Percentiles rank a stretch among this genome's conserved stretches.
phyloP scores from a whole-genome alignment of 2,329 filamentous ascomycete genomes.

The Fusarium paranaense region DNA sequence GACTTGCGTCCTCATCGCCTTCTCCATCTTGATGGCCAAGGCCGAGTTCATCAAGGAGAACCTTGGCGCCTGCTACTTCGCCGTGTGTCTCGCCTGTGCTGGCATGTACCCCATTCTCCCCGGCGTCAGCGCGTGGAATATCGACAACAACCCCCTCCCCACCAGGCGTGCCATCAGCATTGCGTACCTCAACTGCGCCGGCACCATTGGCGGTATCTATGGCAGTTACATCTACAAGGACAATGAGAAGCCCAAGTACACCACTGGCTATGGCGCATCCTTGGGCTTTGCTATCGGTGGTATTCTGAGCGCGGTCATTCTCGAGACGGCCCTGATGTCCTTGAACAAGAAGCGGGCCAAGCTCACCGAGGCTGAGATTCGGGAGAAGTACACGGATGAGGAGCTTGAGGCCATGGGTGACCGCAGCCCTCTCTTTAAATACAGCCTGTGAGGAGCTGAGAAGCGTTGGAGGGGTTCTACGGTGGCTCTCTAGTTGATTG shows the following conservation, averaged over 20 bases:
- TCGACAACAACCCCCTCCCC: constrained; percentile 50
- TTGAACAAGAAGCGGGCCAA: constrained; percentile 43
- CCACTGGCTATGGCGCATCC: constrained; percentile 41
- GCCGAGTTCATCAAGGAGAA: constrained; percentile 34
- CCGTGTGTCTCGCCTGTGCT: constrained; percentile 40
- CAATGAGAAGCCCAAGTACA: constrained; percentile 41
- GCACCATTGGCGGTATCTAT: constrained; percentile 40
- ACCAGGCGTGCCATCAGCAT: constrained; percentile 52
- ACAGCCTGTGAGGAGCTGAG: background rate
- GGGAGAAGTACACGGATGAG: constrained; percentile 44
- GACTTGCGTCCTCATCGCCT: constrained; percentile 45
- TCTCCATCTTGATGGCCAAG: constrained; percentile 36
- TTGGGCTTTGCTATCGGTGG: constrained; percentile 35
- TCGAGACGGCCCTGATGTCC: constrained; percentile 36
- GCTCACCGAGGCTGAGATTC: constrained; percentile 41
- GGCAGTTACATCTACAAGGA: constrained; percentile 42
- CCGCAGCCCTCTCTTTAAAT: constrained; percentile 42
- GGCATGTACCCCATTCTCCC: constrained; percentile 52
- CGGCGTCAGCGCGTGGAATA: constrained; percentile 51
- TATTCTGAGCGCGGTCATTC: constrained; percentile 19
- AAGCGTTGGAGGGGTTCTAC: no score
- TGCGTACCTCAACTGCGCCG: constrained; percentile 46
- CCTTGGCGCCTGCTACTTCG: constrained; percentile 34
- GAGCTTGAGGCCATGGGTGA: constrained; percentile 50
- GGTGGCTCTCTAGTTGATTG: background rate